Conservation (phyloP, 805 yeast species). For the Suhomyces kilbournensis region DNA sequence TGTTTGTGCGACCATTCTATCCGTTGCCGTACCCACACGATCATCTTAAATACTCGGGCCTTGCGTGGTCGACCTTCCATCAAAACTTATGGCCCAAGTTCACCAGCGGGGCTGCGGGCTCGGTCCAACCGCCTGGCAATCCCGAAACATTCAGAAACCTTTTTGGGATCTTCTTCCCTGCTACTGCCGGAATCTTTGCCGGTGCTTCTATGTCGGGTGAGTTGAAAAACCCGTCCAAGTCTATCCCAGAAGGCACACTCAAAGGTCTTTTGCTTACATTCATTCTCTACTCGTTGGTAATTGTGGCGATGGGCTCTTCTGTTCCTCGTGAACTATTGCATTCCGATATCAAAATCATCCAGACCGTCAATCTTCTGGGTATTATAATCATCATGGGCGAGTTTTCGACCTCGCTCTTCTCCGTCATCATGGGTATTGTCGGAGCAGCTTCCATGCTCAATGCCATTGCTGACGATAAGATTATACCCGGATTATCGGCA, state of each 20-base stretch:
- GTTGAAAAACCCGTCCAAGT: conserved; percentile 74
- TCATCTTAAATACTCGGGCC: conserved; percentile 59
- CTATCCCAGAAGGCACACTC: conserved; percentile 92
- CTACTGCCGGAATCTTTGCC: conserved; percentile 97
- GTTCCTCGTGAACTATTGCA: conserved; percentile 78
- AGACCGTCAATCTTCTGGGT: conserved; percentile 70
- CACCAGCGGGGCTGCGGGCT: conserved; percentile 92
- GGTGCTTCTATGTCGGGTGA: conserved; percentile 99
- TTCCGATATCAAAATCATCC: conserved; percentile 80
- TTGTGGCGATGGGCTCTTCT: conserved; percentile 72
- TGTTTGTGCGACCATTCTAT: conserved; percentile 55
- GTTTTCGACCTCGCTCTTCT: conserved; percentile 83
- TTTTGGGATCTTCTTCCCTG: conserved; percentile 96
- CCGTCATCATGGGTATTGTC: conserved; percentile 91
- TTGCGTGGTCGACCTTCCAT: conserved; percentile 61
- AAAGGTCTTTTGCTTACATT: conserved; percentile 81
- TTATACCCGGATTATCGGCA: conserved; percentile 71
- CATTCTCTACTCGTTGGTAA: conserved; percentile 72
- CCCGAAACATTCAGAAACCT: conserved; percentile 77
- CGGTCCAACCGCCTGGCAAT: conserved; percentile 47
- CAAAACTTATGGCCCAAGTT: conserved; percentile 75
- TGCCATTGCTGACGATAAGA: conserved; percentile 85
- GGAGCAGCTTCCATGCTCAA: conserved; percentile 91
- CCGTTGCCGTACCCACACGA: conserved; percentile 53
- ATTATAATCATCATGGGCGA: conserved; percentile 81